Conservation (phyloP, 1,139 yeast genomes). For the Tardiomyces digboiensis region DNA sequence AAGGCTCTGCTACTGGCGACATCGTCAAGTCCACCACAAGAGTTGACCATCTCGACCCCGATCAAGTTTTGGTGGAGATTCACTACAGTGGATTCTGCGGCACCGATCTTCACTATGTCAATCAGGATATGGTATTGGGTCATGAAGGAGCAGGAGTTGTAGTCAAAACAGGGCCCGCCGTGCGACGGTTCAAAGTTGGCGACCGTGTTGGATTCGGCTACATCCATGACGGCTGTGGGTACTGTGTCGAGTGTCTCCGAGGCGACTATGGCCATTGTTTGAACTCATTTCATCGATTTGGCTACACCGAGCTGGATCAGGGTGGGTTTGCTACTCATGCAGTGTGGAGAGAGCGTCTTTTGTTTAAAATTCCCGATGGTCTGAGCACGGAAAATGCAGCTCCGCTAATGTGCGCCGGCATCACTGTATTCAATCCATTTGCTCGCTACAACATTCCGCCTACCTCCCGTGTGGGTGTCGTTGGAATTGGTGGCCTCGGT, state of each 20-base stretch:
- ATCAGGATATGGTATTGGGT: constrained; percentile 78
- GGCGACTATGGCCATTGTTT: constrained; percentile 65
- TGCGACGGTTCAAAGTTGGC: constrained; percentile 50
- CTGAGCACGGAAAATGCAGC: constrained; percentile 66
- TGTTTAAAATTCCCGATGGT: constrained; percentile 64
- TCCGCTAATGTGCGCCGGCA: constrained; percentile 75
- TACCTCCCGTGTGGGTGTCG: constrained; percentile 73
- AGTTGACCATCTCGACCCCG: constrained; percentile 10
- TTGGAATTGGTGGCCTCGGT: constrained; percentile 84
- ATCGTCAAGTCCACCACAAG: background rate
- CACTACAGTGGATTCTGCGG: constrained; percentile 33
- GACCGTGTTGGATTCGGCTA: constrained; percentile 71
- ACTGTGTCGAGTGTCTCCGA: constrained; percentile 64
- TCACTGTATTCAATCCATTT: constrained; percentile 76
- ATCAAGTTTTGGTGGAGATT: constrained; percentile 51
- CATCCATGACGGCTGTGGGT: constrained; percentile 62
- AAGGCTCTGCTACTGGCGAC: background rate
- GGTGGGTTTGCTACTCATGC: constrained; percentile 35
- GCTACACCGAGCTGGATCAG: background rate
- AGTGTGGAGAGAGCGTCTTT: constrained; percentile 26
- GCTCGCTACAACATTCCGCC: constrained; percentile 56
- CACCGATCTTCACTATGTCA: constrained; percentile 52
- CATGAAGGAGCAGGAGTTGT: constrained; percentile 76
- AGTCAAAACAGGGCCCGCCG: constrained; percentile 56
- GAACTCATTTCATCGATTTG: constrained; percentile 8